Base-by-base conservation (phyloP, 306 rosid genomes). In the Pterocarpus santalinus region DNA sequence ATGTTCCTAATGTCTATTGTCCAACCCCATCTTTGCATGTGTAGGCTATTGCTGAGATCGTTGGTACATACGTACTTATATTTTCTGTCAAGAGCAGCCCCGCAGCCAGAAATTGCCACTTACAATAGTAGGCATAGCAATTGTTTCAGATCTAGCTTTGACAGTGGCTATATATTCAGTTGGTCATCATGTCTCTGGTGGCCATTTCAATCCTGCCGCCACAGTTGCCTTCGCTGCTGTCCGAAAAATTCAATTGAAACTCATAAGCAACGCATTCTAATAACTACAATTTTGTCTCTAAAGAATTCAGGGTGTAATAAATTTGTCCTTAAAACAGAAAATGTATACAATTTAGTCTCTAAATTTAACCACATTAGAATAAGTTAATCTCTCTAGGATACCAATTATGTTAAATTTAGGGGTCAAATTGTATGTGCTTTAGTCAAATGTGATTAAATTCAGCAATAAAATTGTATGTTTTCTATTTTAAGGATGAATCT, bases 181-280 rank as follows among this genome's bases (percentile, higher is more conserved):
- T 60, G 87, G 91, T 44, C 93, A 90, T 61, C 93, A 90, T 61
- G 76, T 90, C 64, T 90, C 88, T 32, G 88, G 87, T 73, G 86
- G 84, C 32, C 91, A 87, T 86, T 90, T 90, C 77, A 90, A 90
- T 49, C 91, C 88, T 33, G 85, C 90, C 4, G 91, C 76, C 1
- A 84, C 90, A 49, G 73, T 84, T 64, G 80, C 86, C 44, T 80
- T 86, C 46, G 91, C 88, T 34, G 56, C 76, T 14, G 81, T 30
- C 33, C 47, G 32, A 46, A 85, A 41, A 84, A 58, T 87, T 61
- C 81, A 83, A 30, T 65, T 71, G 58, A 87, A 72, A 65, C 83
- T 84, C 64, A 87, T 83, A 53, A 78, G 87, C 56, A 17, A 33
- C 0, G 1, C 0, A 2, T 33, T 34, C 28, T 73, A 34, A 17